Percentiles rank a stretch among this genome's conserved stretches.
phyloP scores from a whole-genome alignment of 371 early-diverging fungal species.

The Blastocladiella emersonii region DNA sequence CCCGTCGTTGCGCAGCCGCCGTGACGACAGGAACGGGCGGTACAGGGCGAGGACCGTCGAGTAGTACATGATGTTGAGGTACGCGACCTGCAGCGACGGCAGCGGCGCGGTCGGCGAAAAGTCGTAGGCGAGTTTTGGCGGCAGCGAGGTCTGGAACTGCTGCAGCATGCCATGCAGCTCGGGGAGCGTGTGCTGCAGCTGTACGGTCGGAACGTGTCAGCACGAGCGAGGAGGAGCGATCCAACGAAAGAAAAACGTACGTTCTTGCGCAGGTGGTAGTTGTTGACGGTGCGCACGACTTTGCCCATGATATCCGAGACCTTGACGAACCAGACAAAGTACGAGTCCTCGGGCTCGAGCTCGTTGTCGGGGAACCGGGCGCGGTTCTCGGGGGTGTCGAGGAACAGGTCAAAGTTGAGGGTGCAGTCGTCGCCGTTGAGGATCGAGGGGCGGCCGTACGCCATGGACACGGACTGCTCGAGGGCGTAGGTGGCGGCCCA shows the following conservation, averaged over 20 bases:
- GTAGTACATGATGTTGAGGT: neutral
- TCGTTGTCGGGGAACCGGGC: neutral
- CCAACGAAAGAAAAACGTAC: no score
- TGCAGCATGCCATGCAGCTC: neutral
- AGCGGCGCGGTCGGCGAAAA: neutral
- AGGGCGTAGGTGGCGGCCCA: neutral
- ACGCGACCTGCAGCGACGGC: neutral
- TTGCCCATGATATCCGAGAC: neutral
- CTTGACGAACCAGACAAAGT: neutral
- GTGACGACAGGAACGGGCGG: neutral
- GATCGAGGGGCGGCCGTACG: neutral
- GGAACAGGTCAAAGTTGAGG: neutral
- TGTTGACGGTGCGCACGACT: neutral
- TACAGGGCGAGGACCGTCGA: neutral
- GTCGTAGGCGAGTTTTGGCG: neutral
- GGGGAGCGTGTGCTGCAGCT: neutral
- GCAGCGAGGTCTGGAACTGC: neutral
- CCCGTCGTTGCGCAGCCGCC: neutral
- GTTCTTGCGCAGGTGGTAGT: neutral
- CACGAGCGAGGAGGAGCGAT: no score
- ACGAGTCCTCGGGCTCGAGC: neutral
- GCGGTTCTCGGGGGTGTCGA: constrained; percentile 1
- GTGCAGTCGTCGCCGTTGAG: neutral
- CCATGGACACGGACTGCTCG: neutral
- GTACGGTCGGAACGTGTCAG: no score